These are phyloP conservation scores for Deuterostichococcus epilithicus DNA, from an alignment of 139 green algal genomes.

Conservation along the genomic window DNA sequence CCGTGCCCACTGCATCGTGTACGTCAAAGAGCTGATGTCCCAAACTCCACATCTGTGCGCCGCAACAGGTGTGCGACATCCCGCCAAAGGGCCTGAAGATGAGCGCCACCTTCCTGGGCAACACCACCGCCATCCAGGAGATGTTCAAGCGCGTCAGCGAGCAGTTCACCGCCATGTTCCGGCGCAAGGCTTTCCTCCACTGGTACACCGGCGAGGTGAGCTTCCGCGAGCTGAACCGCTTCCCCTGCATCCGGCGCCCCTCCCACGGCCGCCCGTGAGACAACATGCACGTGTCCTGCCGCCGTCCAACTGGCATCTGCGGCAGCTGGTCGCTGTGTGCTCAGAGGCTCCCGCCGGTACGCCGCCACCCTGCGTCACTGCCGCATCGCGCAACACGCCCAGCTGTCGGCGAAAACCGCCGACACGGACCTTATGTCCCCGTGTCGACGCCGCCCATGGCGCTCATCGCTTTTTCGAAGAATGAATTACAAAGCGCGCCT, in stretches of 20 bases:
- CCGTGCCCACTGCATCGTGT: too few species aligned
- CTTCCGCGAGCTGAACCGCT: background rate
- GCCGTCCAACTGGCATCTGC: too few species aligned
- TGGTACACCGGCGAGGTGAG: constrained; percentile 89
- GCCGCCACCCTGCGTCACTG: too few species aligned
- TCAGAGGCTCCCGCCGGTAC: background rate
- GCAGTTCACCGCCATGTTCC: constrained; percentile 99
- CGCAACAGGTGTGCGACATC: constrained; percentile 81
- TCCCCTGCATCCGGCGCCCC: background rate
- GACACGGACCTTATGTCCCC: too few species aligned
- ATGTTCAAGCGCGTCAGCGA: constrained; percentile 93
- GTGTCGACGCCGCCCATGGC: too few species aligned
- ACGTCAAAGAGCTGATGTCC: background rate
- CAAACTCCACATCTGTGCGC: background rate
- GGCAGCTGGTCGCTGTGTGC: background rate
- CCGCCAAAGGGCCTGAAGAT: constrained; percentile 97
- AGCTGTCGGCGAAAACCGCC: too few species aligned
- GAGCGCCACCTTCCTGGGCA: constrained; percentile 94
- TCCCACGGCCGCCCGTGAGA: too few species aligned
- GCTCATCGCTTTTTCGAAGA: too few species aligned
- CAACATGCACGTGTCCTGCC: too few species aligned
- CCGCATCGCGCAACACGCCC: too few species aligned
- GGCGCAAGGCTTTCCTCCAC: constrained; percentile 99
- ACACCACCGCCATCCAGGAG: constrained; percentile 91
- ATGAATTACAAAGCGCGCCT: too few species aligned